These are phyloP conservation scores for Scytalidium sp. DNA, from an alignment of 2,329 filamentous ascomycete genomes.

Conservation along the genomic window DNA sequence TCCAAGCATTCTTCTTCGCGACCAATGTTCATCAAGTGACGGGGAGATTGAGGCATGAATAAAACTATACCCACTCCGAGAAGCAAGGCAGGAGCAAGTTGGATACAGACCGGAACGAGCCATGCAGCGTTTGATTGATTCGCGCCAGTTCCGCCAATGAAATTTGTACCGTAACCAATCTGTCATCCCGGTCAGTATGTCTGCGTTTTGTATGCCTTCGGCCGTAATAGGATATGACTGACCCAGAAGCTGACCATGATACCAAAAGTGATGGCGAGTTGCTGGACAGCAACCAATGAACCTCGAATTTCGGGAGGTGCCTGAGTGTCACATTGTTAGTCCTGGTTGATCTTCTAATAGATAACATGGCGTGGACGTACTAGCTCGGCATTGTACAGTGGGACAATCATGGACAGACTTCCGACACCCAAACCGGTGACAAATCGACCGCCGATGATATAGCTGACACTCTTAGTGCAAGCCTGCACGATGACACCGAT, in stretches of 20 bases:
- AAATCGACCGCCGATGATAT: conserved; percentile 67
- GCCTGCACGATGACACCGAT: conserved; percentile 62
- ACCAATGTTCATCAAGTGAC: conserved; percentile 50
- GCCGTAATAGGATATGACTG: neutral
- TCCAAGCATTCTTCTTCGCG: conserved; percentile 43
- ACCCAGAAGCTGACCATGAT: conserved; percentile 47
- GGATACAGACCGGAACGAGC: conserved; percentile 52
- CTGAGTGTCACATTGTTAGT: neutral
- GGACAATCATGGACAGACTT: conserved; percentile 61
- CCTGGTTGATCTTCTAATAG: neutral
- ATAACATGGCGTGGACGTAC: neutral
- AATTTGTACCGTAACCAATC: conserved; percentile 39
- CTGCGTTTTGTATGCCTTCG: conserved; percentile 11
- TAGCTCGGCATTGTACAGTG: conserved; percentile 36
- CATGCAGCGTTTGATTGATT: conserved; percentile 38
- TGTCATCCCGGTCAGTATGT: conserved; percentile 28
- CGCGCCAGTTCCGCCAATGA: conserved; percentile 30
- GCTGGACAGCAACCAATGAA: conserved; percentile 59
- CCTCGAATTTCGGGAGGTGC: conserved; percentile 61
- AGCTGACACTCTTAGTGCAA: conserved; percentile 42
- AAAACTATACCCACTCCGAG: conserved; percentile 47
- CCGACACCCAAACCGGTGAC: conserved; percentile 68
- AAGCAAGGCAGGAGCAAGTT: conserved; percentile 48
- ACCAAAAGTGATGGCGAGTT: conserved; percentile 56
- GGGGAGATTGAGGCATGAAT: conserved; percentile 55